Base-by-base conservation (phyloP, 1,139 yeast species). In the Lizanozyma gosingica region DNA sequence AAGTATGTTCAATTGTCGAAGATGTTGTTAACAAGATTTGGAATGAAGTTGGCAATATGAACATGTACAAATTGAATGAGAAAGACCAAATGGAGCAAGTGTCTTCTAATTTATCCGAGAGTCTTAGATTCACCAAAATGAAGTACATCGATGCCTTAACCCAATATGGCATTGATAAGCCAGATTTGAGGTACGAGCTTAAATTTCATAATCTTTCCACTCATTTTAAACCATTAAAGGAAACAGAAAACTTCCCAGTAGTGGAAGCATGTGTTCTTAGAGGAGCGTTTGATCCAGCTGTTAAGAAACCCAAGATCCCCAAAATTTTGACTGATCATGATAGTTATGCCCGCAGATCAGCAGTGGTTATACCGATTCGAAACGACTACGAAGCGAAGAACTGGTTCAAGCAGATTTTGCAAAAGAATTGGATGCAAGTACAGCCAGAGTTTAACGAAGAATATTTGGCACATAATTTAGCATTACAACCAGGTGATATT, bases 161-260 rank as follows among this genome's bases (percentile, higher is more conserved):
- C 2, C 65, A 63, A 17, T 92, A 78, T 54, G 99, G 99, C 17
- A 85, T 90, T 40, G 99, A 92, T 56, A 92, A 92, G 58, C 99
- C 99, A 0, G 97, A 92, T 57, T 60, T 92, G 48, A 69, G 97
- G 45, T 81, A 83, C 0, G 59, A 63, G 4, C 52, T 86, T 35
- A 59, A 67, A 34, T 76, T 90, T 36, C 47, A 56, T 2, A 68
- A 76, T 44, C 52, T 88, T 18, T 61, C 74, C 1, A 56, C 59
- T 2, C 67, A 50, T 47, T 75, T 69, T 37, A 49, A 41, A 4
- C 64, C 71, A 3, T 50, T 47, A 2, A 56, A 57, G 4, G 52
- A 74, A 39, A 46, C 54, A 6, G 63, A 61, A 3, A 56, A 60
- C 48, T 83, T 76, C 45, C 82, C 87, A 0, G 75, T 86, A 1